Base-by-base conservation (phyloP, 2,329 filamentous ascomycete genomes). In the Neopestalotiopsis sp. region DNA sequence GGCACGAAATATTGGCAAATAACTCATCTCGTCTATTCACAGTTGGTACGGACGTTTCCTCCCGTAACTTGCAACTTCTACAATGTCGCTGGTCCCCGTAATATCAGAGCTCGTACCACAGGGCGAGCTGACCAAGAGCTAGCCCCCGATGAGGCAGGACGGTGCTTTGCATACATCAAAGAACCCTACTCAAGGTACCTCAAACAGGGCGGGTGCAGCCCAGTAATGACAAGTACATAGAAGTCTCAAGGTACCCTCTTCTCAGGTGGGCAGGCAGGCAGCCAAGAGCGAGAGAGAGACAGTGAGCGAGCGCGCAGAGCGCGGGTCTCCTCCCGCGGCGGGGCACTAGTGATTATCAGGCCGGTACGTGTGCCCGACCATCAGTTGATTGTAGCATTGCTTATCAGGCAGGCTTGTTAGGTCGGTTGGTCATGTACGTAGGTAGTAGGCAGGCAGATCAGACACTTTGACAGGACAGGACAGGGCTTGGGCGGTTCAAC, bases 321-420 rank as follows among this genome's bases (percentile, higher is more conserved):
- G 45, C 45, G 45, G 45, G 45, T n/a, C 17, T n/a, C 17, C 17
- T n/a, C 45, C 45, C 45, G 45, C 45, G 45, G 45, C 45, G 45
- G 45, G 45, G 45, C 45, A 17, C 17, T 53, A 20, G 20, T 53
- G 45, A 24, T 53, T 53, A 53, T 53, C 45, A 53, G 45, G 45
- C 45, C 45, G 45, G 45, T 53, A 53, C 45, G 45, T 53, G 17
- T 17, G 17, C 45, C 45, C 45, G 45, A 53, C 45, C 45, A 53
- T 53, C 45, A 53, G n/a, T 53, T 9, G n/a, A 17, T 53, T 20
- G 45, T 20, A n/a, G 17, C 20, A n/a, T 17, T 53, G 45, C 45
- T 53, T 53, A 53, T 53, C 45, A 53, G 45, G 45, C 45, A 53
- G n/a, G 45, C 45, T 53, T 53, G 45, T 53, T 53, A 53, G 45